Percentiles rank a stretch among this genome's conserved stretches.
Evolutionary conservation across 2,329 filamentous ascomycete genomes (phyloP).

Genomic region (Hymenoscyphus scutula): DNA sequence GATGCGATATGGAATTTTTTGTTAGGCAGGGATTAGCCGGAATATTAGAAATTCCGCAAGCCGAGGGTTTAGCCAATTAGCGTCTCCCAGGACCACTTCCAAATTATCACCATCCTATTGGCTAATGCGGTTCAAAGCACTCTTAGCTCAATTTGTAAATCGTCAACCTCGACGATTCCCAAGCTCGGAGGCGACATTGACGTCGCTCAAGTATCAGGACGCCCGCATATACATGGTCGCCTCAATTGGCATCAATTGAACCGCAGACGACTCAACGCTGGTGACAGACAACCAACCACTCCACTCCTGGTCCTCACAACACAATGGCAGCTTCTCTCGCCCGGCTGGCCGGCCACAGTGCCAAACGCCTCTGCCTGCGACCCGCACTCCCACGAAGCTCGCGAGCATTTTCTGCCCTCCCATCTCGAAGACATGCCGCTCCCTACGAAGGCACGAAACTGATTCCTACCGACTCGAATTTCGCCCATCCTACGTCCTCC

Average conservation of each 20-base stretch:
- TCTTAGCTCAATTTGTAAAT: constrained; percentile 18
- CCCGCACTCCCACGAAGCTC: constrained; percentile 37
- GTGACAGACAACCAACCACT: constrained; percentile 17
- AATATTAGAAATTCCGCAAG: constrained; percentile 1
- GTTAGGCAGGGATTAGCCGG: neutral
- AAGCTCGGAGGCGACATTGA: constrained; percentile 16
- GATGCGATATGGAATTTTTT: constrained; percentile 16
- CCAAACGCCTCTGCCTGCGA: constrained; percentile 63
- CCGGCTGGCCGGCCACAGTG: constrained; percentile 69
- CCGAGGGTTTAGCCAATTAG: neutral
- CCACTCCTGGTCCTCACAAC: constrained; percentile 29
- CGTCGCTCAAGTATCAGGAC: neutral
- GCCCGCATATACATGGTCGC: constrained; percentile 14
- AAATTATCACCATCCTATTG: neutral
- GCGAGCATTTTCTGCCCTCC: constrained; percentile 65
- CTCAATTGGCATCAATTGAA: constrained; percentile 22
- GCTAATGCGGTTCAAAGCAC: neutral
- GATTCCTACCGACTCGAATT: constrained; percentile 62
- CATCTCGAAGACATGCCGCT: constrained; percentile 61
- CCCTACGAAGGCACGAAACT: constrained; percentile 48
- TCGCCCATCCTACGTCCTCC: constrained; percentile 50
- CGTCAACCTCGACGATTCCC: constrained; percentile 25
- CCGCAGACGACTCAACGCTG: constrained; percentile 24
- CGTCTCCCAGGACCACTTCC: neutral
- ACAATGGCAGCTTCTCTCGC: constrained; percentile 71